A percentile compares a stretch with the other conserved stretches of the same genome.
These are phyloP conservation scores for Clonostachys rhizophaga DNA, from an alignment of 2,329 filamentous ascomycete genomes.

Conservation along the genomic window DNA sequence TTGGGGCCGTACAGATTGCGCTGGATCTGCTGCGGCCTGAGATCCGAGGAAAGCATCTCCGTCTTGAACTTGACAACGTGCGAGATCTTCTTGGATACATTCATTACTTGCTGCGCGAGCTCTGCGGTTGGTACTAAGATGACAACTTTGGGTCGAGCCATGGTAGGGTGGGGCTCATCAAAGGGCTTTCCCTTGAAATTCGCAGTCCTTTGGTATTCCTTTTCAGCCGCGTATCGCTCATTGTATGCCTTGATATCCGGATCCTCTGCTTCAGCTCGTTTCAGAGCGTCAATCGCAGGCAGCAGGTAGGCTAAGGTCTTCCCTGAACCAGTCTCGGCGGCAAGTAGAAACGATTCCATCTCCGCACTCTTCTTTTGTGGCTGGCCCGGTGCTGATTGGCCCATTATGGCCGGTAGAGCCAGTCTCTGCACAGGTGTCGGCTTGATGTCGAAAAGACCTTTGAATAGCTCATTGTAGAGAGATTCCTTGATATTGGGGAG, in stretches of 20 bases:
- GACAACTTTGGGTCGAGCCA: slow-evolving; percentile 75
- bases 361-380: slow-evolving; percentile 27
- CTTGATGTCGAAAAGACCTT: slow-evolving; percentile 66
- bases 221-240: slow-evolving; percentile 48
- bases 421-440: slow-evolving; percentile 89
- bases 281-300: slow-evolving; percentile 80
- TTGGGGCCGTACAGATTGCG: slow-evolving; percentile 74
- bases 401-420: slow-evolving; percentile 77
- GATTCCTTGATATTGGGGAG: slow-evolving; percentile 68
- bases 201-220: slow-evolving; percentile 47
- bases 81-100: slow-evolving; percentile 74
- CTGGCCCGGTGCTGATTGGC: slow-evolving; percentile 30
- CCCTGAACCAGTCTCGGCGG: slow-evolving; percentile 93
- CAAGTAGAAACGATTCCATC: slow-evolving; percentile 63
- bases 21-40: slow-evolving; percentile 75
- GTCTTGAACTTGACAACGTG: slow-evolving; percentile 86
- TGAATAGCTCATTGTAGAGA: slow-evolving; percentile 68
- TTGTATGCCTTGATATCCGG: slow-evolving; percentile 52
- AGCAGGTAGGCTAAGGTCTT: slow-evolving; percentile 93
- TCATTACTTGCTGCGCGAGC: slow-evolving; percentile 81
- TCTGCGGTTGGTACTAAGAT: slow-evolving; percentile 91
- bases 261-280: slow-evolving; percentile 65
- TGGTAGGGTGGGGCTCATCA: slow-evolving; percentile 66
- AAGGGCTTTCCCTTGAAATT: slow-evolving; percentile 58
- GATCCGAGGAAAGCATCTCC: slow-evolving; percentile 73